Percentiles rank a stretch among this genome's conserved stretches.
Conservation (phyloP, 2,329 filamentous ascomycete species). For the Neophaeococcomyces aloes region DNA sequence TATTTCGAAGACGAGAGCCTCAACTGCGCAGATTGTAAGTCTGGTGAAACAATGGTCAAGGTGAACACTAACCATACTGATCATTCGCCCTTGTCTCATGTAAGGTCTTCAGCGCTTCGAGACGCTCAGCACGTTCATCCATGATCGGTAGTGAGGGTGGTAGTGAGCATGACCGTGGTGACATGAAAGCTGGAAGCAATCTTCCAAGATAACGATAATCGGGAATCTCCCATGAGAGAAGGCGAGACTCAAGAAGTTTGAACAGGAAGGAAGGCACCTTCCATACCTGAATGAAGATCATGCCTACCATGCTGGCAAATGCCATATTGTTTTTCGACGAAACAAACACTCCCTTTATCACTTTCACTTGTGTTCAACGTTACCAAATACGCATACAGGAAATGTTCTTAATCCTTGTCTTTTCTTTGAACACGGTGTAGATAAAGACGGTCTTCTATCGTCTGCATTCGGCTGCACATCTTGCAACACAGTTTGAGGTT, state of each 20-base stretch:
- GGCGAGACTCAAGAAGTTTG: neutral
- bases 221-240: constrained; percentile 1
- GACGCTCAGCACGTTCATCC: constrained; percentile 10
- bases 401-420: too few species aligned
- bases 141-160: neutral
- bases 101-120: constrained; percentile 33
- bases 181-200: neutral
- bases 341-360: too few species aligned
- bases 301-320: neutral
- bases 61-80: constrained; percentile 29
- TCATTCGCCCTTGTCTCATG: constrained; percentile 33
- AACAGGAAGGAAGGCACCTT: constrained; percentile 4
- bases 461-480: too few species aligned
- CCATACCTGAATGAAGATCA: constrained; percentile 3
- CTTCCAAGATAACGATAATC: neutral
- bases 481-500: too few species aligned
- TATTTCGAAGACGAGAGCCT: constrained; percentile 36
- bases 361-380: too few species aligned
- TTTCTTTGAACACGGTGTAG: too few species aligned
- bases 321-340: too few species aligned
- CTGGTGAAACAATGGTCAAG: neutral
- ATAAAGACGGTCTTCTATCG: too few species aligned
- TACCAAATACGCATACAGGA: too few species aligned
- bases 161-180: neutral
- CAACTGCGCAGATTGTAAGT: constrained; percentile 22